Conservation (phyloP, 352 stramenopile species). For the Globisporangium orthogonon region DNA sequence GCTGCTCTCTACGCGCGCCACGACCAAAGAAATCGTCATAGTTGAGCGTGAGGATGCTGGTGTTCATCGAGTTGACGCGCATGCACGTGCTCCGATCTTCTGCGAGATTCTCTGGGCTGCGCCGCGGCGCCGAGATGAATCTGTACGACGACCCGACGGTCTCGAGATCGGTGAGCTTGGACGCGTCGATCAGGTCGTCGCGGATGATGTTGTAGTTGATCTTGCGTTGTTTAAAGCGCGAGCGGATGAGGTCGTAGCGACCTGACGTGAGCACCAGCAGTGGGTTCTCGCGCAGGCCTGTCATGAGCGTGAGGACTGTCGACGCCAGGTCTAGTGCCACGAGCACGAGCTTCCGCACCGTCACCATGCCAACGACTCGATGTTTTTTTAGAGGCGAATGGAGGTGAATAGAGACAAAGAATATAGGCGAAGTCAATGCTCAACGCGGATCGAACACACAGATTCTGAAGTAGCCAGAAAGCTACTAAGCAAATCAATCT, state of each 20-base stretch:
- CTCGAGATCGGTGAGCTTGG: slow-evolving; percentile 10
- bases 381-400: too few species aligned
- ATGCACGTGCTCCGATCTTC: slow-evolving; percentile 35
- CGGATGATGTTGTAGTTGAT: slow-evolving; percentile 26
- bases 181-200: slow-evolving; percentile 11
- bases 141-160: background rate
- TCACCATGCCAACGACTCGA: too few species aligned
- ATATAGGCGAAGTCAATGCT: too few species aligned
- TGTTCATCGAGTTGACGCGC: slow-evolving; percentile 37
- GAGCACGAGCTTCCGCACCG: slow-evolving; percentile 14
- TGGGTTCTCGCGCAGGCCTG: slow-evolving; percentile 23
- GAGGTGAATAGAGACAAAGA: too few species aligned
- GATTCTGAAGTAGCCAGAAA: too few species aligned
- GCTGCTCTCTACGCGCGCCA: slow-evolving; percentile 21
- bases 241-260: slow-evolving; percentile 15
- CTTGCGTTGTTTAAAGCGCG: slow-evolving; percentile 10
- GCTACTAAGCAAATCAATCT: too few species aligned
- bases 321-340: slow-evolving; percentile 16
- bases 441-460: too few species aligned
- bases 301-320: slow-evolving; percentile 23
- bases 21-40: slow-evolving; percentile 37
- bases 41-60: slow-evolving; percentile 20
- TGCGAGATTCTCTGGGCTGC: slow-evolving; percentile 22
- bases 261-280: slow-evolving; percentile 14
- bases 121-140: slow-evolving; percentile 22